A percentile compares a stretch with the other conserved stretches of the same genome.
phyloP scores from a whole-genome alignment of 1,284 basidiomycete genomes.

The Pseudozyma sp. region DNA sequence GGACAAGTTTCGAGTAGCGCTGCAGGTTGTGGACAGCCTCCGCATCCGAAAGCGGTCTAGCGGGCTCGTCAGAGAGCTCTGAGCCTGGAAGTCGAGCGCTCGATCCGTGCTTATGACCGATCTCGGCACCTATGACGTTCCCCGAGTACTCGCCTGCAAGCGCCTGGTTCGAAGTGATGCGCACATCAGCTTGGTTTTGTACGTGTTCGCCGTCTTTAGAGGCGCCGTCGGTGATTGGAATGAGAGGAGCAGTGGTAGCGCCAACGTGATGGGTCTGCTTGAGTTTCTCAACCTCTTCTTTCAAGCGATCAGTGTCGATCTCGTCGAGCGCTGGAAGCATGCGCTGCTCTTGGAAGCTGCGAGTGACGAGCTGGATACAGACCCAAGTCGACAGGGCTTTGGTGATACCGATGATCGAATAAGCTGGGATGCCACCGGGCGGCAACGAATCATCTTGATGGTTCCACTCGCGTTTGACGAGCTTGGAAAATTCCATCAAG shows the following conservation, averaged over 20 bases:
- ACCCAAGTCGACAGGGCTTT: conserved; percentile 62
- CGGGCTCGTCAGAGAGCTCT: conserved; percentile 21
- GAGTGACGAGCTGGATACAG: conserved; percentile 59
- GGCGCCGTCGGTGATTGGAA: conserved; percentile 5
- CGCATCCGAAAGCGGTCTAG: conserved; percentile 38
- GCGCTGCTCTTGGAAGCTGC: conserved; percentile 44
- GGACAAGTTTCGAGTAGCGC: conserved; percentile 59
- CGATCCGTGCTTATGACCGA: conserved; percentile 38
- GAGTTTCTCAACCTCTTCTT: conserved; percentile 32
- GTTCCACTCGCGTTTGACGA: conserved; percentile 62
- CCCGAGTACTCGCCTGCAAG: conserved; percentile 43
- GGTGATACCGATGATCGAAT: conserved; percentile 53
- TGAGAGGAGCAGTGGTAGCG: conserved; percentile 11
- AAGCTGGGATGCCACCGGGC: conserved; percentile 60
- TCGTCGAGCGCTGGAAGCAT: conserved; percentile 50
- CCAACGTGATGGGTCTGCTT: conserved; percentile 35
- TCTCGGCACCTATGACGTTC: conserved; percentile 61
- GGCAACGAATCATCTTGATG: conserved; percentile 53
- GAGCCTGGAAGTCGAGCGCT: conserved; percentile 24
- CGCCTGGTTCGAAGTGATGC: conserved; percentile 53
- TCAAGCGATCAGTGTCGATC: conserved; percentile 41
- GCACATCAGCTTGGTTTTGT: conserved; percentile 24
- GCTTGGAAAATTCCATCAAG: conserved; percentile 48
- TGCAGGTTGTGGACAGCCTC: conserved; percentile 55
- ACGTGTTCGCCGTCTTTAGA: background rate